phyloP scores from a whole-genome alignment of 805 yeast genomes.

The Metschnikowia similis region DNA sequence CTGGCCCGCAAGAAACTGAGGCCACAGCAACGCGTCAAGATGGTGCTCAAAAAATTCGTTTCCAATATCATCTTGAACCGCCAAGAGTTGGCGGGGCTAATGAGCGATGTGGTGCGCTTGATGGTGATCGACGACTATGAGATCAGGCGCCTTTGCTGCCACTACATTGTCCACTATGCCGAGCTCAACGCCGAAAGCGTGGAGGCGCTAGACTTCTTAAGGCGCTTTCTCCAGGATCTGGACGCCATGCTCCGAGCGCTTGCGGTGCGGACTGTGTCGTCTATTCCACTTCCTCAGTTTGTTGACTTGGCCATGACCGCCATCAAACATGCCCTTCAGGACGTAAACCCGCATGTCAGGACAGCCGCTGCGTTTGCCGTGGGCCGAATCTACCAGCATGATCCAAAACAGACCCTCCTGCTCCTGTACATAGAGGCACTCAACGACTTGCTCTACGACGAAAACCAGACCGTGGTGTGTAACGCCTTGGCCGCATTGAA shows the following conservation, averaged over 20 bases:
- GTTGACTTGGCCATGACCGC: conserved; percentile 42
- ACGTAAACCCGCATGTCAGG: conserved; percentile 55
- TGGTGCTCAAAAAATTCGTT: conserved; percentile 60
- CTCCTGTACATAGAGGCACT: conserved; percentile 44
- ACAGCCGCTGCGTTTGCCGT: conserved; percentile 68
- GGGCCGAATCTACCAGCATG: conserved; percentile 60
- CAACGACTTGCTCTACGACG: conserved; percentile 53
- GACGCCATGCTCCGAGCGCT: conserved; percentile 52
- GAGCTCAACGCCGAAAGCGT: conserved; percentile 52
- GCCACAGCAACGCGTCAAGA: conserved; percentile 33
- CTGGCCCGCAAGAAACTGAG: conserved; percentile 41
- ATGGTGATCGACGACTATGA: conserved; percentile 59
- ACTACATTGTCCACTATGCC: conserved; percentile 61
- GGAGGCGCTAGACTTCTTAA: conserved; percentile 52
- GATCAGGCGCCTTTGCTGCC: conserved; percentile 65
- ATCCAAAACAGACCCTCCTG: conserved; percentile 42
- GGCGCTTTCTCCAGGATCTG: conserved; percentile 47
- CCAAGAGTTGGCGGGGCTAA: conserved; percentile 63
- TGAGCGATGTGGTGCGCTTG: conserved; percentile 58
- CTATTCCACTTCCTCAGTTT: conserved; percentile 54
- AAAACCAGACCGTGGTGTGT: conserved; percentile 58
- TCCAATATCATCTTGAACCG: conserved; percentile 84
- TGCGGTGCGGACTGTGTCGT: conserved; percentile 60
- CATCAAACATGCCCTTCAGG: conserved; percentile 34
- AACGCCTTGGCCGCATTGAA: conserved; percentile 66